Percentiles rank a stretch among this genome's conserved stretches.
These are phyloP conservation scores for Beauveria varroae DNA, from an alignment of 2,329 filamentous ascomycete species.

Conservation along the genomic window DNA sequence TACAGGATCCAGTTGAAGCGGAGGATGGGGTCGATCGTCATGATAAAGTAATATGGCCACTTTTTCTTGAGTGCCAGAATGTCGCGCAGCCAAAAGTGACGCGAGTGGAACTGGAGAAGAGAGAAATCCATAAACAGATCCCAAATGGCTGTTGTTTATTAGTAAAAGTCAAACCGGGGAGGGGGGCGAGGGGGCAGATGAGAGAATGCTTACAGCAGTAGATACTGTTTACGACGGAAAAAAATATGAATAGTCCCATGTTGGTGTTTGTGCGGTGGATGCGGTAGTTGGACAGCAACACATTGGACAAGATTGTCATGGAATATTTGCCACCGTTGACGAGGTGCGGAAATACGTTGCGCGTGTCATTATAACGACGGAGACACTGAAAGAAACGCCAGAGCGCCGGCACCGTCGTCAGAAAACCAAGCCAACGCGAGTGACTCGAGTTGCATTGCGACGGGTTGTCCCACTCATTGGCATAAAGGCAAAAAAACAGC, in stretches of 20 bases:
- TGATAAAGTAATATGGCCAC: conserved; percentile 82
- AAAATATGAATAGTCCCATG: conserved; percentile 69
- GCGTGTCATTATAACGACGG: conserved; percentile 79
- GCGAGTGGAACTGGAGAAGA: conserved; percentile 68
- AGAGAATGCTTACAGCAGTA: conserved; percentile 60
- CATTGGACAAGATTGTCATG: conserved; percentile 73
- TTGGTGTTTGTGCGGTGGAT: conserved; percentile 51
- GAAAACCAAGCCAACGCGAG: conserved; percentile 78
- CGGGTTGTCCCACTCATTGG: conserved; percentile 66
- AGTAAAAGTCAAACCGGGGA: neutral
- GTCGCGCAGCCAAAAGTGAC: conserved; percentile 62
- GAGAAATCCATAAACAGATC: conserved; percentile 96
- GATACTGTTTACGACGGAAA: conserved; percentile 72
- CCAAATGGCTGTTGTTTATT: conserved; percentile 60
- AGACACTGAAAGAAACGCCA: conserved; percentile 90
- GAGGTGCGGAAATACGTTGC: conserved; percentile 83
- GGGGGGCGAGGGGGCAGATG: too few species aligned
- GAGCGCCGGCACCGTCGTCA: conserved; percentile 73
- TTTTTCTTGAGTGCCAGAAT: conserved; percentile 69
- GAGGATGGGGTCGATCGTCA: conserved; percentile 74
- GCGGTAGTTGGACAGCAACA: conserved; percentile 75
- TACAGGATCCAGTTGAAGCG: conserved; percentile 96
- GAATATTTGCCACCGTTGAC: conserved; percentile 89
- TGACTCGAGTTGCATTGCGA: conserved; percentile 76
- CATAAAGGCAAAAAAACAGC: conserved; percentile 91